These are phyloP conservation scores for Barnettozyma siamensis DNA, from an alignment of 805 yeast species.

Conservation along the genomic window DNA sequence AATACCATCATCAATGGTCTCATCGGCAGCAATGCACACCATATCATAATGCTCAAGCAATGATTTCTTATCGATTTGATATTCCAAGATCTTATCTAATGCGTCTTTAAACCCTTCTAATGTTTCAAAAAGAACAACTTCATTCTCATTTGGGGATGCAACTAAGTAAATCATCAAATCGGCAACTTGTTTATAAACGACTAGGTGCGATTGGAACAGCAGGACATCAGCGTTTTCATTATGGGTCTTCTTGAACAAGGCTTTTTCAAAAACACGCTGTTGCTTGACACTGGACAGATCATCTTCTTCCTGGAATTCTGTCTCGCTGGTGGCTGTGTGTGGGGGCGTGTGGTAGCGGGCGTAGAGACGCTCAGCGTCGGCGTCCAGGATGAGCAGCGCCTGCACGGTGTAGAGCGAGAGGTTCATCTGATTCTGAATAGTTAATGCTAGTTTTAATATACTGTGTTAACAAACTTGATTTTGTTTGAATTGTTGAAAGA, in stretches of 20 bases:
- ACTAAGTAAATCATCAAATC: slow-evolving; percentile 70
- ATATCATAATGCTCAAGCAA: slow-evolving; percentile 80
- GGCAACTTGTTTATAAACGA: slow-evolving; percentile 80
- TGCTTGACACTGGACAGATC: slow-evolving; percentile 39
- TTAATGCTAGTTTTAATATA: too few species aligned
- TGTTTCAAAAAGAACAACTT: slow-evolving; percentile 68
- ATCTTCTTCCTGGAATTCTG: slow-evolving; percentile 25
- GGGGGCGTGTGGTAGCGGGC: slow-evolving; percentile 81
- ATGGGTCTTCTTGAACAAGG: slow-evolving; percentile 67
- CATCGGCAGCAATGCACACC: slow-evolving; percentile 83
- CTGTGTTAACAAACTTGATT: too few species aligned
- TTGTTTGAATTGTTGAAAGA: too few species aligned
- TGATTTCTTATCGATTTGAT: slow-evolving; percentile 67
- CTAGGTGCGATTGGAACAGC: slow-evolving; percentile 69
- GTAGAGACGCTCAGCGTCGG: slow-evolving; percentile 70
- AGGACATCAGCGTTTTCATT: slow-evolving; percentile 77
- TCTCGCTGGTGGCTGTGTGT: slow-evolving; percentile 25
- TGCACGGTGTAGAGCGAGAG: slow-evolving; percentile 75
- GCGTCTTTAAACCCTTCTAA: slow-evolving; percentile 77
- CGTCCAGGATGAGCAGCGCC: slow-evolving; percentile 76
- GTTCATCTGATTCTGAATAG: slow-evolving; percentile 19
- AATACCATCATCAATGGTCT: slow-evolving; percentile 89
- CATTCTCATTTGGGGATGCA: slow-evolving; percentile 80
- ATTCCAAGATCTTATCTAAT: slow-evolving; percentile 65
- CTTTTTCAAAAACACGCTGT: slow-evolving; percentile 73